Evolutionary conservation across 345 rosid species (phyloP), one percentile per base, ranked within the genome.

Genomic region (Heritiera littoralis): DNA sequence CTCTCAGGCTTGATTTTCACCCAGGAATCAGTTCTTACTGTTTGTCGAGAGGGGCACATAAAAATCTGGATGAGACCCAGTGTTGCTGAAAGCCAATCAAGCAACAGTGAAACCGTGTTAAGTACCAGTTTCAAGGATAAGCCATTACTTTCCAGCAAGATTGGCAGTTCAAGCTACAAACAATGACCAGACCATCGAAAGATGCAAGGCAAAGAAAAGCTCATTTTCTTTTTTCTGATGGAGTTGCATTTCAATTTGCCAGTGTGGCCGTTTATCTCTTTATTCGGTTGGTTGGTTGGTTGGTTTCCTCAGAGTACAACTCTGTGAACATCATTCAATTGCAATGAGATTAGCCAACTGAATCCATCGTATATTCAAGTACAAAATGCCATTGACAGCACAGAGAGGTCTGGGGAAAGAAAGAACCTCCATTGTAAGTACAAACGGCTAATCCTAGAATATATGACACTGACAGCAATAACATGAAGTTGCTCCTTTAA

Each of bases 51-150:
- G 82, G 99, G 99, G 51, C 94, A 97, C 82, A 86, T 93, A 85
- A 94, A 94, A 87, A 84, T 97, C 63, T 97, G 99, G 99, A 93
- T 87, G 86, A 88, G 99, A 80, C 99, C 99, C 4, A 88, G 89
- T 9, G 81, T 54, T 35, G 84, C 86, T 14, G 98, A 91, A 68
- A 89, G 85, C 77, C 97, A 87, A 78, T 77, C 92, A 15, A 81
- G 87, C 85, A 88, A 68, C 79, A 80, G 91, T 1, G 95, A 94
- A 80, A 84, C 87, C 9, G 77, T 82, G 63, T 83, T 88, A 70
- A 87, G 88, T 82, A 83, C 89, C 80, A 90, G 92, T 84, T 86
- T 85, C 82, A 95, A 92, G 87, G 92, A 85, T 70, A 92, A 94
- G 83, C 86, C 90, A 40, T 82, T 83, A 23, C 80, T 89, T 81